phyloP scores from a whole-genome alignment of 2,329 filamentous ascomycete genomes.

The Alternaria tenuissima region DNA sequence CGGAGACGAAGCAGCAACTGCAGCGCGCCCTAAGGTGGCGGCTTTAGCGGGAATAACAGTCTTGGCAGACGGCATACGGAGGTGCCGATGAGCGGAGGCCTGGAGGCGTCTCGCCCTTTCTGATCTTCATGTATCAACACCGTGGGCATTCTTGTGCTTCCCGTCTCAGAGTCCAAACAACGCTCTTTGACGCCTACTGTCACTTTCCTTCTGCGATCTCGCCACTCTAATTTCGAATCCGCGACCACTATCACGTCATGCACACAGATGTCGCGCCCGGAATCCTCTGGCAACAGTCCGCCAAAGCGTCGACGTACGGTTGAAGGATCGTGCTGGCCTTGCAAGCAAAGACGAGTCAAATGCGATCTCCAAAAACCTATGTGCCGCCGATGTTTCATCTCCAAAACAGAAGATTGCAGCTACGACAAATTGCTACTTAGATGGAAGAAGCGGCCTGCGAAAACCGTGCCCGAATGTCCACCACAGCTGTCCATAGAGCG shows the following conservation, averaged over 20 bases:
- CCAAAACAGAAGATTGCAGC: constrained; percentile 13
- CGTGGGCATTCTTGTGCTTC: not conserved
- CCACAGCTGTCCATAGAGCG: constrained; percentile 3
- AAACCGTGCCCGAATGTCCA: constrained; percentile 8
- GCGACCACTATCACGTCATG: constrained; percentile 15
- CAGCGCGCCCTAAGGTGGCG: not conserved
- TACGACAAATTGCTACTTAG: constrained; percentile 16
- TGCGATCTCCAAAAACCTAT: constrained; percentile 15
- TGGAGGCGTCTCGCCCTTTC: constrained; percentile 5
- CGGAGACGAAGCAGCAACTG: not conserved
- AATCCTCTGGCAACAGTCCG: constrained; percentile 18
- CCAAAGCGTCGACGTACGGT: constrained; percentile 18
- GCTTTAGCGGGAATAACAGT: constrained; percentile 1
- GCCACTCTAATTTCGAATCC: not conserved
- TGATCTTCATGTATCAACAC: constrained; percentile 11
- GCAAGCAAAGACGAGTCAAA: constrained; percentile 17
- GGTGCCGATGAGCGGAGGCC: not conserved
- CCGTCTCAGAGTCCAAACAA: not conserved
- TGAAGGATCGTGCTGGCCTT: constrained; percentile 20
- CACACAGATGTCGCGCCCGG: constrained; percentile 18
- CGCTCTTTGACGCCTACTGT: not conserved
- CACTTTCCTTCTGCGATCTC: not conserved
- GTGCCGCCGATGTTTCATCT: constrained; percentile 13
- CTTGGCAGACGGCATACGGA: constrained; percentile 7
- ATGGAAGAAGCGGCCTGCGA: constrained; percentile 21